These are phyloP conservation scores for Tagetes patula DNA, from an alignment of 129 eudicot species.

Conservation along the genomic window DNA sequence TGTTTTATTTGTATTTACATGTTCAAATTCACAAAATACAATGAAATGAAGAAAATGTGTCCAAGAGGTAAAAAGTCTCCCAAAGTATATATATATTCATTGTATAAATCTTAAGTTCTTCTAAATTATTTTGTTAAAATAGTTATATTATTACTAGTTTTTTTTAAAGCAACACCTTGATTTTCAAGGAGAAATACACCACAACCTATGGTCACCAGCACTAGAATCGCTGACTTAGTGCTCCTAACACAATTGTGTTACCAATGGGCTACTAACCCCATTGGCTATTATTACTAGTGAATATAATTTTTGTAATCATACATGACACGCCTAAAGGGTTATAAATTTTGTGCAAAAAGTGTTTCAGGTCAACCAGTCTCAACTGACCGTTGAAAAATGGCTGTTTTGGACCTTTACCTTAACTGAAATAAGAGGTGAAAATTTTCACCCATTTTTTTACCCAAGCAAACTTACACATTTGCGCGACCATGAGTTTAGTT, in stretches of 20 bases:
- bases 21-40: not conserved
- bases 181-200: too few species aligned
- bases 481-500: conserved; percentile 35
- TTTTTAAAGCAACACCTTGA: too few species aligned
- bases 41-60: not conserved
- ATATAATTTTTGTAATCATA: not conserved
- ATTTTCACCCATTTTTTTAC: not conserved
- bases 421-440: too few species aligned
- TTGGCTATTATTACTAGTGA: not conserved
- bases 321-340: not conserved
- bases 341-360: not conserved
- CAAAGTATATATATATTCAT: not conserved
- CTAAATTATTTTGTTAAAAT: not conserved
- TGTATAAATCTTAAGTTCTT: not conserved
- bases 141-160: not conserved
- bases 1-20: not conserved
- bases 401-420: too few species aligned
- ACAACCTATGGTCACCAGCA: too few species aligned
- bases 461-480: conserved; percentile 16
- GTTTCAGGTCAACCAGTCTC: too few species aligned
- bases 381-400: too few species aligned
- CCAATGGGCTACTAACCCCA: too few species aligned
- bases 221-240: too few species aligned
- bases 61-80: not conserved
- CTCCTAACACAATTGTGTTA: too few species aligned